Conservation (phyloP, 805 yeast genomes). For the Myxozyma neotropica region DNA sequence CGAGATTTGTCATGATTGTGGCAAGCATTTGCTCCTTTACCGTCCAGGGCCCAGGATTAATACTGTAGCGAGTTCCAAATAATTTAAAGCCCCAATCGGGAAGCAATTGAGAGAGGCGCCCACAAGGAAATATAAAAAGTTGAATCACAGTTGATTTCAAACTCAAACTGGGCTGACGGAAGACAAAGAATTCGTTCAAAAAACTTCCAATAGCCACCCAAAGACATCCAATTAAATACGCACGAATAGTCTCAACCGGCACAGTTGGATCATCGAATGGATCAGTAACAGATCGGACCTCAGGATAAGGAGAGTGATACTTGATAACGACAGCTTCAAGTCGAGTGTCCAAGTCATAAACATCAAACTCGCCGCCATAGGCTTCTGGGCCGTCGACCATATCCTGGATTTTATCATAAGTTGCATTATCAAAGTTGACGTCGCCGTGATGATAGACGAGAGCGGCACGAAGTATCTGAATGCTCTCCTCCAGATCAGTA, state of each 20-base stretch:
- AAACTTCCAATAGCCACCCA: slow-evolving; percentile 61
- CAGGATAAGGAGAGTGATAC: slow-evolving; percentile 59
- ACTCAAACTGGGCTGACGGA: slow-evolving; percentile 58
- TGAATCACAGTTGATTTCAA: slow-evolving; percentile 65
- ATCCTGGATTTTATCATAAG: slow-evolving; percentile 11
- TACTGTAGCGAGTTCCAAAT: slow-evolving; percentile 44
- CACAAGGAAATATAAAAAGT: slow-evolving; percentile 66
- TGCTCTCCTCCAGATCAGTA: slow-evolving; percentile 46
- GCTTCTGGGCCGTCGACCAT: slow-evolving; percentile 20
- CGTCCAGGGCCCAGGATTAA: slow-evolving; percentile 65
- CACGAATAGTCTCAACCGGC: slow-evolving; percentile 56
- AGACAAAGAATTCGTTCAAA: slow-evolving; percentile 59
- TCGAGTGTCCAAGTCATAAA: slow-evolving; percentile 41
- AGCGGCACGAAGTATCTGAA: slow-evolving; percentile 32
- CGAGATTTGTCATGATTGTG: slow-evolving; percentile 44
- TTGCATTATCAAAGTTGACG: slow-evolving; percentile 48
- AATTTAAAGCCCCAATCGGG: slow-evolving; percentile 34
- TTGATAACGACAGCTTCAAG: slow-evolving; percentile 49
- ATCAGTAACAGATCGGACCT: slow-evolving; percentile 59
- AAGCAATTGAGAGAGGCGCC: slow-evolving; percentile 42
- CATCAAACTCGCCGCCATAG: slow-evolving; percentile 12
- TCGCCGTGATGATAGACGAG: slow-evolving; percentile 49
- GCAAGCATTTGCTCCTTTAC: slow-evolving; percentile 64
- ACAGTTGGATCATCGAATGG: slow-evolving; percentile 53
- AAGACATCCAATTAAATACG: slow-evolving; percentile 54